Evolutionary conservation across 1,139 yeast genomes (phyloP), one percentile per base, ranked within the genome.

Genomic region (Blastobotrys capitulatus): DNA sequence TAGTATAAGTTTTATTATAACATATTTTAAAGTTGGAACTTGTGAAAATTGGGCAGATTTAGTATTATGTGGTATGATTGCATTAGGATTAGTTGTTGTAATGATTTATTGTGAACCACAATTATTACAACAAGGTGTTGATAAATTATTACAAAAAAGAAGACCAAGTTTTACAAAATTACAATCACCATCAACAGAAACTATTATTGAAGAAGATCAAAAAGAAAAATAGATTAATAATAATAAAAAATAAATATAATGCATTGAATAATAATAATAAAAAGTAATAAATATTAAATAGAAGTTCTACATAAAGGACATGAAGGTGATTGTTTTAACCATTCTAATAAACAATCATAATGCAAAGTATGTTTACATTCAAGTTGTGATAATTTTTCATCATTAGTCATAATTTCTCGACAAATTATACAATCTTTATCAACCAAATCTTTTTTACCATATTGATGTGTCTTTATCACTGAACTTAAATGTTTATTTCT

Each of bases 261-360:
- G 44, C 49, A 16, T 1, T 8, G 36, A 18, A 29, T 38, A 9
- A 27, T 26, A 40, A 37, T 36, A 29, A 35, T 18, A 37, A 15
- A 46, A 20, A 34, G 36, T 46, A 38, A 31, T 34, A 26, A 32
- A 38, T 38, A 47, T 42, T 15, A 46, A 27, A 55, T 42, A 32
- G 46, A 36, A n/a, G 49, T 36, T 16, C 64, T 55, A 45, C 65
- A 61, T 6, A 57, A 57, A 1, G 65, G 64, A 42, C 65, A 61
- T 13, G 58, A 52, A 54, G 82, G 86, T 0, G 92, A 83, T 57
- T 89, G 75, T 61, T 83, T 90, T 59, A 86, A 70, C 96, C 96
- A 87, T 55, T 83, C 84, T 60, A 86, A 84, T 55, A 87, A 72
- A 65, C 96, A 87, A 2, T 87, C 88, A 70, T 83, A 72, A 64